Conservation (phyloP, 2,329 filamentous ascomycete species). For the Xylariaceae sp. region DNA sequence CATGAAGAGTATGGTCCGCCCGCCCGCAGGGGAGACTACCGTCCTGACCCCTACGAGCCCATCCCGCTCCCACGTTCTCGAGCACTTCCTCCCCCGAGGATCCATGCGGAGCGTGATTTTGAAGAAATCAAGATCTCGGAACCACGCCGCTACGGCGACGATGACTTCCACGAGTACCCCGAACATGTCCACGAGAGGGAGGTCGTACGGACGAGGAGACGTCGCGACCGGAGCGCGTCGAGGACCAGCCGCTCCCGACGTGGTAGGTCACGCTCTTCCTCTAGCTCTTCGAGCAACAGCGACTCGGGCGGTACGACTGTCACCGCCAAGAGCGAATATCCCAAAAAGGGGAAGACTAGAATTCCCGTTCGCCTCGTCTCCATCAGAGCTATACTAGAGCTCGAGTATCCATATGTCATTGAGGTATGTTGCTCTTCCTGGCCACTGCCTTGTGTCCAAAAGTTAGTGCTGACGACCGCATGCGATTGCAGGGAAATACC, state of each 20-base stretch:
- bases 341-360: slow-evolving; percentile 82
- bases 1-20: slow-evolving; percentile 49
- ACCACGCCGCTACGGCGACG: slow-evolving; percentile 63
- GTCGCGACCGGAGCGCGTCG: slow-evolving; percentile 40
- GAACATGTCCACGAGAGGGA: slow-evolving; percentile 59
- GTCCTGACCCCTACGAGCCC: slow-evolving; percentile 48
- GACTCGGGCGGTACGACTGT: slow-evolving; percentile 40
- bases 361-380: slow-evolving; percentile 78
- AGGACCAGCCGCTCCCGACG: slow-evolving; percentile 34
- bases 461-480: slow-evolving; percentile 28
- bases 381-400: slow-evolving; percentile 72
- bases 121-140: slow-evolving; percentile 66
- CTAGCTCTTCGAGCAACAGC: slow-evolving; percentile 39
- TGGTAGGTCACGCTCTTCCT: slow-evolving; percentile 39
- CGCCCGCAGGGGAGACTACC: slow-evolving; percentile 51
- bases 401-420: slow-evolving; percentile 81
- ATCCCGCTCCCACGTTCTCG: slow-evolving; percentile 63
- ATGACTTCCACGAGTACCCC: slow-evolving; percentile 60
- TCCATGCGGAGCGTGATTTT: slow-evolving; percentile 51
- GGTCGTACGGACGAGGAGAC: slow-evolving; percentile 44
- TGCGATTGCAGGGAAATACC: slow-evolving; percentile 62
- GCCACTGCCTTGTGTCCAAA: not conserved
- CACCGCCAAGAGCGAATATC: slow-evolving; percentile 57
- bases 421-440: slow-evolving; percentile 53
- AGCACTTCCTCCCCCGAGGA: slow-evolving; percentile 53